Evolutionary conservation across 2,329 filamentous ascomycete species (phyloP), one percentile per base, ranked within the genome.

Genomic region (Zalaria sp.): DNA sequence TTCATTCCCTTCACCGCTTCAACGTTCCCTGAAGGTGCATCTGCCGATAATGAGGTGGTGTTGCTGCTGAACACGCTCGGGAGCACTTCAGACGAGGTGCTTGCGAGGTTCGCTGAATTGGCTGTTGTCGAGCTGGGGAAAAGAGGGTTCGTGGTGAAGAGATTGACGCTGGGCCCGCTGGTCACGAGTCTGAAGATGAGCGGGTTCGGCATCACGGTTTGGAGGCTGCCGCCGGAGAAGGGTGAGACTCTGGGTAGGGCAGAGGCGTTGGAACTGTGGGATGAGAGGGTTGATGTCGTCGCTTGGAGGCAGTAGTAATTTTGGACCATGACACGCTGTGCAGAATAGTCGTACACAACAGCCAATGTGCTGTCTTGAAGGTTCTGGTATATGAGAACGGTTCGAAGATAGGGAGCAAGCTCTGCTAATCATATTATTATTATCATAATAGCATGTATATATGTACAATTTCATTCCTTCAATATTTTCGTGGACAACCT

Each of bases 141-240:
- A 39, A 50, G 54, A 31, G 56, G 56, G 1, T 59, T 58, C 38
- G 48, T 46, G 3, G 57, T 61, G n/a, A 52, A 47, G 44, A 50
- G 58, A 34, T 34, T 59, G 32, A 57, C 56, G 4, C 44, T 60
- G 3, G 58, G 58, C 3, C 57, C 57, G 7, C 35, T 61, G 38
- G 58, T 61, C 3, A 61, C 57, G 7, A 59, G 55, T 44, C 40
- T 60, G 45, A 60, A 61, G 46, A 61, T 61, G 58, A 58, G 55
- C 38, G 58, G 57, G 2, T 56, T 61, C 40, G 58, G 57, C 3
- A 57, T 61, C n/a, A 61, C 58, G 7, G 38, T 61, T 18, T 61
- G 58, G 58, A 51, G 57, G 32, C 40, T 61, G 25, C 58, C 58
- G 25, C 50, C 52, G 7, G 47, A 43, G 6, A 52, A 47, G 45